Evolutionary conservation across 2,329 filamentous ascomycete species (phyloP), one percentile per base, ranked within the genome.

Genomic region (Ceratocystiopsis minuta): DNA sequence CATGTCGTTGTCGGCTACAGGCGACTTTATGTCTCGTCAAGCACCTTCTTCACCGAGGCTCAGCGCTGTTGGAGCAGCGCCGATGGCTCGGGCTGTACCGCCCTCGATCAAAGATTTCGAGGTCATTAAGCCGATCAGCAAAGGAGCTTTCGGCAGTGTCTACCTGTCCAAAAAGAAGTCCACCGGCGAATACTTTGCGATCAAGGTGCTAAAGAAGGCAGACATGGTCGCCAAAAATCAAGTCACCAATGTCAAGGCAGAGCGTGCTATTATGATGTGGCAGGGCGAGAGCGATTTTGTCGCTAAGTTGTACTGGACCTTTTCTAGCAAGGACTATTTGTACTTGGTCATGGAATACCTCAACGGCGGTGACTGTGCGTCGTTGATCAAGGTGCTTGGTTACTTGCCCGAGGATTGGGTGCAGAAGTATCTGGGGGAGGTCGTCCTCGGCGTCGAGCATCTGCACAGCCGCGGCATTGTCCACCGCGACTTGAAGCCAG

Each of bases 211-310:
- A 45, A 96, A 96, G 57, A 98, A 98, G 61, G 87, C 90, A n/a
- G 90, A 98, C 65, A 98, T 98, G 90, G 85, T 98, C 48, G 90
- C 90, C 47, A 98, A 98, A 62, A 98, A 98, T 57, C 90, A 98
- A 57, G 87, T 98, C 51, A 94, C 90, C 51, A 98, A 98, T 55
- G 90, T 98, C 54, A 96, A 98, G 61, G 90, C 92, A 10, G 90
- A 98, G 61, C 75, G 90, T 50, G 92, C 92, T 17, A 98, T 98
- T 56, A 96, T 98, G 90, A 98, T 98, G 90, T 96, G 90, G 84
- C 90, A 98, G 62, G 90, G 90, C 17, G 86, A 96, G 59, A 98
- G 92, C 57, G 90, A 98, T 46, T 98, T 98, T 57, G 90, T 98
- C 44, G 90, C 90, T 20, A 98, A 98, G 63, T 70, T 98, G 13